Conservation (phyloP, 768 basidiomycete species). For the Lactarius psammicola region DNA sequence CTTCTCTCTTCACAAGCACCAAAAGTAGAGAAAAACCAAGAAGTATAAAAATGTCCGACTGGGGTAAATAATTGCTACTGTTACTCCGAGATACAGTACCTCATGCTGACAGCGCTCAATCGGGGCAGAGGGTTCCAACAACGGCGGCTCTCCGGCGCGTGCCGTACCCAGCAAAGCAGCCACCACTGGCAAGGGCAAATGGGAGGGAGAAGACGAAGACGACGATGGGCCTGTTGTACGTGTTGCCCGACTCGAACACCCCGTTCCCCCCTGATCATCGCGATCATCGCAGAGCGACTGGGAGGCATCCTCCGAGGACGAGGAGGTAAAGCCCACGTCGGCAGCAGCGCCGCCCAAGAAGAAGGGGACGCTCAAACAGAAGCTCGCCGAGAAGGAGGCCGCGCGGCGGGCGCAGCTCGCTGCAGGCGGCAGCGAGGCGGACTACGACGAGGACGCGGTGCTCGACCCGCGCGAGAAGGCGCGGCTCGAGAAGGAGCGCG, state of each 20-base stretch:
- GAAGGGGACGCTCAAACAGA: constrained; percentile 88
- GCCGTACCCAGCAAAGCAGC: constrained; percentile 32
- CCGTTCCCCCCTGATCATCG: constrained; percentile 9
- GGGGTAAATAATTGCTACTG: constrained; percentile 20
- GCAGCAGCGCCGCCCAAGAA: constrained; percentile 65
- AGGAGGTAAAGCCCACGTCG: constrained; percentile 57
- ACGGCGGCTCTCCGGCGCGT: constrained; percentile 17
- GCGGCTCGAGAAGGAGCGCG: constrained; percentile 70
- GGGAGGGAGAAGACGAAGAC: constrained; percentile 92
- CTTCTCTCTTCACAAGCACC: constrained; percentile 4
- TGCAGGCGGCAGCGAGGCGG: constrained; percentile 43
- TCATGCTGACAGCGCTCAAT: too few species aligned
- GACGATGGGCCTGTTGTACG: constrained; percentile 74
- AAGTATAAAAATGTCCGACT: constrained; percentile 29
- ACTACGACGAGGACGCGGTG: constrained; percentile 61
- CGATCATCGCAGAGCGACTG: constrained; percentile 75
- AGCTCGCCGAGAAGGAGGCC: constrained; percentile 90
- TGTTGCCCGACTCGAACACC: constrained; percentile 24
- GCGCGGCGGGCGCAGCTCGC: constrained; percentile 54
- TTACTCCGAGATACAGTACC: too few species aligned
- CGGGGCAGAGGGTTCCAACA: constrained; percentile 27
- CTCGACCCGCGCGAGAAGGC: constrained; percentile 80
- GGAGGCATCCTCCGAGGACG: constrained; percentile 81
- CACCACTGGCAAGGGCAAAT: constrained; percentile 55
- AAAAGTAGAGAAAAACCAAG: constrained; percentile 4